Evolutionary conservation across 2,329 filamentous ascomycete genomes (phyloP), one percentile per base, ranked within the genome.

Genomic region (Phialophora expanda): DNA sequence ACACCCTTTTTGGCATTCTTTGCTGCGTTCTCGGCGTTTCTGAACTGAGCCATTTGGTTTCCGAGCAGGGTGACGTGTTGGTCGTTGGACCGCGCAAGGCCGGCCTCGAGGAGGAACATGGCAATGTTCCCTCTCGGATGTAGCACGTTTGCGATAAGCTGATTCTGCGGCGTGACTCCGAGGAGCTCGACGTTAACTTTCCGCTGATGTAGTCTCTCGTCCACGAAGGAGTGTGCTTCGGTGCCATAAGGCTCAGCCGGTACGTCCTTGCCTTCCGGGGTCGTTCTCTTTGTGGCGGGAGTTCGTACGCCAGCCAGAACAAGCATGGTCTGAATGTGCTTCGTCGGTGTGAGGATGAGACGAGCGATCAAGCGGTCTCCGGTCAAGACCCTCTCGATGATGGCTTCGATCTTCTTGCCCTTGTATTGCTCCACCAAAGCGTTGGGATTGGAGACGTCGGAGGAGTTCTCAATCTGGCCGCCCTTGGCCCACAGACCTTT

Each of bases 41-140:
- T 88, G 64, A 98, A 87, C 65, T 86, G 78, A 50, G 90, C 89
- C 95, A 99, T 99, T 73, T 94, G 91, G 57, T 87, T 82, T 53
- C 95, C 95, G 11, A 99, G 86, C 81, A 97, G 84, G 46, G 93
- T 96, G 0, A 94, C 96, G 81, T 99, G 95, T 79, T 95, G 93
- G 78, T 99, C 95, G 70, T 93, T 93, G 82, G 94, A 98, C 74
- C 92, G 87, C 48, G 94, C 95, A 63, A 98, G 84, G 73, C 95
- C 95, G 61, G 93, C 91, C 73, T 94, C 88, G 53, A 99, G 87
- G 51, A 99, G 79, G 78, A 96, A 96, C 71, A 91, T 92, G 69
- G 93, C 92, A 77, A 99, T 96, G 79, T 93, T 97, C 69, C 95
- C 95, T 67, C 89, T 87, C 30, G 93, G 93, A 80, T 99, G 95